Evolutionary conservation across 169 alveolate genomes (phyloP).

Genomic region (Plasmodium gallinaceum): DNA sequence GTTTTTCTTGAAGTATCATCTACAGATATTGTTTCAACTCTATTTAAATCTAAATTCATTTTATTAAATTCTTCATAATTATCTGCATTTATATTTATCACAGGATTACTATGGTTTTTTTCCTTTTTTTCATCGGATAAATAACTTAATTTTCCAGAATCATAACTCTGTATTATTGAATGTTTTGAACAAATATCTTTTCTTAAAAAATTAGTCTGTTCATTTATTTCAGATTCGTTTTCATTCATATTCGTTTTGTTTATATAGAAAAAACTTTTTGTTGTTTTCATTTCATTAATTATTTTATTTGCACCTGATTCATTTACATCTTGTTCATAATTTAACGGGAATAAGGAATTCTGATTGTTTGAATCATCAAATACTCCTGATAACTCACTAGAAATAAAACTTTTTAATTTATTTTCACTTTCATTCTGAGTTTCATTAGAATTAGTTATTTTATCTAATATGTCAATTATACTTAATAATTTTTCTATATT

Average conservation of each 20-base stretch:
- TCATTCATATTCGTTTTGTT: constrained; percentile 29
- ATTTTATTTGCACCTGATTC: constrained; percentile 39
- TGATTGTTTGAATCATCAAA: constrained; percentile 30
- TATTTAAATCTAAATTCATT: not conserved
- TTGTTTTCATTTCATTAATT: constrained; percentile 52
- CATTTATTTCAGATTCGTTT: not conserved
- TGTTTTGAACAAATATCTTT: not conserved
- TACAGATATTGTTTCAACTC: not conserved
- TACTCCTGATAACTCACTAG: constrained; percentile 60
- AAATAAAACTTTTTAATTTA: constrained; percentile 19
- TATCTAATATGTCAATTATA: constrained; percentile 44
- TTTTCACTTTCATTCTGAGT: not conserved
- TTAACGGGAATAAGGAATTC: constrained; percentile 32
- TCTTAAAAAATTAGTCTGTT: not conserved
- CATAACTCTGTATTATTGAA: not conserved
- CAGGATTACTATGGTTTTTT: not conserved
- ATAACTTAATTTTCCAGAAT: not conserved
- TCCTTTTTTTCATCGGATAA: not conserved
- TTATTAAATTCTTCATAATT: not conserved
- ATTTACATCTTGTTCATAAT: constrained; percentile 19
- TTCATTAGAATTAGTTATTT: constrained; percentile 26
- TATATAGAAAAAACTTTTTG: constrained; percentile 56
- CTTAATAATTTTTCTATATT: constrained; percentile 55
- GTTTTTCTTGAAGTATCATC: not conserved
- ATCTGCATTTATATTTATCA: not conserved